Base-by-base conservation (phyloP, 1,139 yeast genomes). In the Lodderomyces parapsilosis region DNA sequence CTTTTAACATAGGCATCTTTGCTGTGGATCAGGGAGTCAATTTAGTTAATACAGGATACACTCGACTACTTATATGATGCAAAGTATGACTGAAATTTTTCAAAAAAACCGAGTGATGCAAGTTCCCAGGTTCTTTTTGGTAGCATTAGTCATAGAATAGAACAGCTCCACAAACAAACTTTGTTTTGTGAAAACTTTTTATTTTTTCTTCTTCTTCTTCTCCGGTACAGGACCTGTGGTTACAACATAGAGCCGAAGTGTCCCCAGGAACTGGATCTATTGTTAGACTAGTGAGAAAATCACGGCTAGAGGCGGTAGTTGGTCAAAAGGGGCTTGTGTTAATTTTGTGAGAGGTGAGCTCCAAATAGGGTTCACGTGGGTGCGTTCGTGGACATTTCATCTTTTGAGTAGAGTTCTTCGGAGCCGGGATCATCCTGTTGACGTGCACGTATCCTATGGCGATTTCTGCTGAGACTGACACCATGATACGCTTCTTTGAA, bases 1-100 rank as follows among this genome's bases (percentile, higher is more conserved):
- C 93, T 55, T 74, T 73, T 49, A 73, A 64, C 78, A 73, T 71
- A 20, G 45, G 42, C 45, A 42, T 45, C 14, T 42, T 46, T 27
- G 31, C 43, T 10, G 37, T 44, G 14, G 14, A 19, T 30, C 8
- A 20, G 5, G 31, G 4, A 28, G 17, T 13, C 3, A 28, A 4
- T 8, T 3, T 28, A 28, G 15, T 28, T n/a, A 17, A 13, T n/a
- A 14, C 9, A n/a, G 31, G 9, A 10, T n/a, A 13, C n/a, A 19
- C 10, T 30, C 11, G 3, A 14, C 19, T 30, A 30, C 15, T 30
- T 30, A 30, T 30, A 30, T 30, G 15, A 6, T 14, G n/a, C 3
- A 13, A 17, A 10, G 4, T n/a, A 17, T 30, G 33, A 30, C 19
- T 30, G 33, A 17, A n/a, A 30, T 30, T 30, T 30, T 30, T 30